A percentile compares a stretch with the other conserved stretches of the same genome.
These are phyloP conservation scores for Aurifilum marmelostoma DNA, from an alignment of 2,329 filamentous ascomycete species.

Conservation along the genomic window DNA sequence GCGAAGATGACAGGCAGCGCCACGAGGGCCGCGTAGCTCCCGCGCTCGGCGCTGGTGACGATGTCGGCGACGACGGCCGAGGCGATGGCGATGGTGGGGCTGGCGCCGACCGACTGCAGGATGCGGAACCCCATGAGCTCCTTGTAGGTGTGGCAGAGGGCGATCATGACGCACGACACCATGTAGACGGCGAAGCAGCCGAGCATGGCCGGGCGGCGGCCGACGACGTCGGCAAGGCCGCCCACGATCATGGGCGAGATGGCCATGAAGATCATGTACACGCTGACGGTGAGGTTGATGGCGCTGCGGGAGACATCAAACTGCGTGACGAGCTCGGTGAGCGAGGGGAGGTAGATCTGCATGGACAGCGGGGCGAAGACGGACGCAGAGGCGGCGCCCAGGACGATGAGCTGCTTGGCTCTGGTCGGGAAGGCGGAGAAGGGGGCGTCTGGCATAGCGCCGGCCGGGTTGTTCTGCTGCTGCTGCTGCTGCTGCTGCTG, in stretches of 20 bases:
- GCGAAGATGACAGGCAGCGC: slow-evolving; percentile 50
- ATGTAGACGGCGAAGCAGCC: slow-evolving; percentile 57
- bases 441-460: slow-evolving; percentile 21
- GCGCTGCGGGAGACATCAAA: slow-evolving; percentile 47
- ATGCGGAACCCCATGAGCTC: slow-evolving; percentile 57
- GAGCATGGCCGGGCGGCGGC: slow-evolving; percentile 58
- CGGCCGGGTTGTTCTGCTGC: background rate
- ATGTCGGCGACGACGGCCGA: slow-evolving; percentile 66
- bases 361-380: slow-evolving; percentile 51
- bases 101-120: slow-evolving; percentile 61
- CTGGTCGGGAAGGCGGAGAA: slow-evolving; percentile 46
- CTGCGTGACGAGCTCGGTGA: slow-evolving; percentile 51
- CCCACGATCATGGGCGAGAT: slow-evolving; percentile 54
- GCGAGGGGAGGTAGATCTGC: slow-evolving; percentile 58
- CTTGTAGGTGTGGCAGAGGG: slow-evolving; percentile 51
- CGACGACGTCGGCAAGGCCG: slow-evolving; percentile 56
- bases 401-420: slow-evolving; percentile 45
- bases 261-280: slow-evolving; percentile 64
- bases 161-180: slow-evolving; percentile 57
- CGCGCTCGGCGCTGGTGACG: slow-evolving; percentile 63
- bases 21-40: slow-evolving; percentile 59
- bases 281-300: slow-evolving; percentile 57
- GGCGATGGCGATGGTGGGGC: slow-evolving; percentile 60
- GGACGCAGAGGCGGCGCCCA: slow-evolving; percentile 43
- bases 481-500: slow-evolving; percentile 7